Conservation (phyloP, 768 basidiomycete genomes). For the Atractiella rhizophila region DNA sequence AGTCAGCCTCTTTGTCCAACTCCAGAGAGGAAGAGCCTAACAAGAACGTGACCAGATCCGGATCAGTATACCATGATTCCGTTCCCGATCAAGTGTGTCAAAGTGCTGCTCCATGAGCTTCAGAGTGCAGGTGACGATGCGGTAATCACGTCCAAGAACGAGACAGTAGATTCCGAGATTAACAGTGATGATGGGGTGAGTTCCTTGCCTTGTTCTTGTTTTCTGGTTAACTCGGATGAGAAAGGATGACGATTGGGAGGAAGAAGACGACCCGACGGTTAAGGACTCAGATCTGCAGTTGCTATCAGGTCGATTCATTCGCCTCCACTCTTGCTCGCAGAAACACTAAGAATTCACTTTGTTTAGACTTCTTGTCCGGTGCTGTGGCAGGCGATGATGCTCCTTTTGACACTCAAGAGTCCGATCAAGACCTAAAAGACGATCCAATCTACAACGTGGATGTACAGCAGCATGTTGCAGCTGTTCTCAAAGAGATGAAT, state of each 20-base stretch:
- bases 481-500: background rate
- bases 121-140: constrained; percentile 53
- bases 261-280: constrained; percentile 8
- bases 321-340: background rate
- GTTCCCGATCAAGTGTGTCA: constrained; percentile 80
- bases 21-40: background rate
- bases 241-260: constrained; percentile 8
- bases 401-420: constrained; percentile 2
- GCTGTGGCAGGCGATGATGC: too few species aligned
- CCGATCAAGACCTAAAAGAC: constrained; percentile 5
- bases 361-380: background rate
- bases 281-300: constrained; percentile 1
- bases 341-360: background rate
- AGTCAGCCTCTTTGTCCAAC: constrained; percentile 30
- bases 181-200: background rate
- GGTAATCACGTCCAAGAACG: constrained; percentile 17
- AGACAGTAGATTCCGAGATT: constrained; percentile 2
- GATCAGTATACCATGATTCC: constrained; percentile 59
- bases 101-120: constrained; percentile 60
- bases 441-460: constrained; percentile 5
- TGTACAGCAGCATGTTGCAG: background rate
- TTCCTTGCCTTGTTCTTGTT: background rate
- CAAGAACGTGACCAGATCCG: constrained; percentile 32
- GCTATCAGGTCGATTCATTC: background rate
- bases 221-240: background rate